phyloP scores from a whole-genome alignment of 148 eudicot genomes.

The Pharnaceum exiguum region DNA sequence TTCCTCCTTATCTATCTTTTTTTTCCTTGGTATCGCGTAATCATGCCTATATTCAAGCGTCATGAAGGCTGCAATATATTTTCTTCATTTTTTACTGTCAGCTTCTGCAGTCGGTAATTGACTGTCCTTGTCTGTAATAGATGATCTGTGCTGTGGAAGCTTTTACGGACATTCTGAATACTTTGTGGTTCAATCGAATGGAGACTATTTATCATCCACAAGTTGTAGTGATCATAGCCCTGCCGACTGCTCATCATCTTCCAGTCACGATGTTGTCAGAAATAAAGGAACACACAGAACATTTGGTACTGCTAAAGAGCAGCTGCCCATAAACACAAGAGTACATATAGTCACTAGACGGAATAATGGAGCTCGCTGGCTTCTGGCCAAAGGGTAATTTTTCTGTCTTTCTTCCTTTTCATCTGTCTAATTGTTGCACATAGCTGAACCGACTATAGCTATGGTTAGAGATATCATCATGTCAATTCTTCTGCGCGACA shows the following conservation, averaged over 20 bases:
- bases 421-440: neutral
- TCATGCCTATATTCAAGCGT: too few species aligned
- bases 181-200: conserved; percentile 17
- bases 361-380: conserved; percentile 24
- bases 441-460: neutral
- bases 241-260: conserved; percentile 34
- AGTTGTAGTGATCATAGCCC: conserved; percentile 21
- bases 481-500: neutral
- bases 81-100: neutral
- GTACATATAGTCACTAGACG: conserved; percentile 22
- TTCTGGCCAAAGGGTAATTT: conserved; percentile 55
- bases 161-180: conserved; percentile 30
- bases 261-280: conserved; percentile 19
- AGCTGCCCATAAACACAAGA: conserved; percentile 26
- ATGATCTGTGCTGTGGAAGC: conserved; percentile 45
- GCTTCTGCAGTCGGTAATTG: neutral
- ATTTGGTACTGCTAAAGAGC: conserved; percentile 20
- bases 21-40: neutral
- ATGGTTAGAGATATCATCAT: neutral
- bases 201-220: conserved; percentile 21
- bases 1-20: neutral
- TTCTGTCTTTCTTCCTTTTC: neutral
- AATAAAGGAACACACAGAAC: conserved; percentile 19
- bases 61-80: too few species aligned
- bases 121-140: conserved; percentile 15